phyloP scores from a whole-genome alignment of 1,284 basidiomycete species.

The Puccinia coronata region DNA sequence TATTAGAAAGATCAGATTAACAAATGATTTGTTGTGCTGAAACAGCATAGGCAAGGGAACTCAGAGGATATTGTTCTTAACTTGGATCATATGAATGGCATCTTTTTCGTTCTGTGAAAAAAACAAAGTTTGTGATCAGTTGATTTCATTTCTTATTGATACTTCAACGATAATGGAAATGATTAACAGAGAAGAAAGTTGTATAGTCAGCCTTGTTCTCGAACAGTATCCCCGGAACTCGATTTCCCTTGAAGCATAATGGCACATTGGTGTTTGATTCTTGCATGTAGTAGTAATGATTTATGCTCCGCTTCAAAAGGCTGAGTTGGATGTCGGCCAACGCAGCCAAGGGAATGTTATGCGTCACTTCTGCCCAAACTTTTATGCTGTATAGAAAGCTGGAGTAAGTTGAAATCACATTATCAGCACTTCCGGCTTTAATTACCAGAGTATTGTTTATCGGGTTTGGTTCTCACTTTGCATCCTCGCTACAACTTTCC shows the following conservation, averaged over 20 bases:
- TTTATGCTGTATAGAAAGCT: slow-evolving; percentile 50
- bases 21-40: too few relatives aligned
- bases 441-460: background rate
- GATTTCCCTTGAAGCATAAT: slow-evolving; percentile 33
- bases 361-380: slow-evolving; percentile 41
- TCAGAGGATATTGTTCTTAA: too few relatives aligned
- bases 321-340: slow-evolving; percentile 42
- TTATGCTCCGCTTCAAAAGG: slow-evolving; percentile 38
- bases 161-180: too few relatives aligned
- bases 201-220: slow-evolving; percentile 50
- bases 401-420: background rate
- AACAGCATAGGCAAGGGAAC: too few relatives aligned
- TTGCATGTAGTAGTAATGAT: slow-evolving; percentile 47
- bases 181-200: slow-evolving; percentile 49
- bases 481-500: slow-evolving; percentile 51
- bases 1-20: too few relatives aligned
- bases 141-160: background rate
- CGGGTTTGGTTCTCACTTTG: slow-evolving; percentile 34
- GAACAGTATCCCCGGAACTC: slow-evolving; percentile 48
- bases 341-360: slow-evolving; percentile 18
- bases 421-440: too few relatives aligned
- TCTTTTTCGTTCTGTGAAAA: slow-evolving; percentile 40
- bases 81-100: slow-evolving; percentile 51
- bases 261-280: slow-evolving; percentile 23
- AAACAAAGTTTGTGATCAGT: background rate